Evolutionary conservation across 176 grass and related monocot species (phyloP), one percentile per base, ranked within the genome.

Genomic region (Zoysia pacifica): DNA sequence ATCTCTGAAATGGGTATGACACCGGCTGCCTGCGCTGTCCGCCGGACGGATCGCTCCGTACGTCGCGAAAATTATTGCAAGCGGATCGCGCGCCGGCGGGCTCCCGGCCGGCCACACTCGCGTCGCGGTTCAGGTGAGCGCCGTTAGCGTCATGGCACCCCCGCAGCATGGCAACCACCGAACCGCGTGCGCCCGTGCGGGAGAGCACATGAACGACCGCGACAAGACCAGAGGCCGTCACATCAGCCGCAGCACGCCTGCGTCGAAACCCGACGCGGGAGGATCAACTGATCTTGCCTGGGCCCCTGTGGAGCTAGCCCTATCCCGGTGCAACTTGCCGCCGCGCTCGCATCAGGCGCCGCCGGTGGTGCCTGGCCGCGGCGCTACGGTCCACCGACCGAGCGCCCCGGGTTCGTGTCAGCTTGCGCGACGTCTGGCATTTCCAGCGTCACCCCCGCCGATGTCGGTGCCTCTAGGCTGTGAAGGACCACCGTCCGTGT

Each of bases 321-420:
- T 78, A 59, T 82, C 86, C 86, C 70, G 39, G 71, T 19, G 87
- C 87, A 81, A 81, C 41, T 89, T 81, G 86, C 77, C 54, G 62
- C 53, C 45, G 8, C 20, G 46, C 9, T 1, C 1, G 18, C 0
- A 2, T 19, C 9, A 52, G 51, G 15, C 51, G 51, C 45, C 15
- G 50, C 46, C 2, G 77, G 11, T 4, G 9, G 55, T 28, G 28
- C 28, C 41, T 14, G 72, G 55, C 36, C 60, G 46, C 75, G 38
- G 62, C 80, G 81, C 47, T 80, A 80, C 70, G 47, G 54, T 80
- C 53, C 81, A 80, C 86, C 82, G 87, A 81, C 76, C 48, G 48
- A 7, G 46, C 55, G 28, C 55, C 46, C 10, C 15, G 53, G 5
- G 4, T 37, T 73, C 18, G 48, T 48, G 41, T 62, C 37, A 64